Evolutionary conservation across 2,329 filamentous ascomycete species (phyloP).

Genomic region (Fusarium fracticaudum): DNA sequence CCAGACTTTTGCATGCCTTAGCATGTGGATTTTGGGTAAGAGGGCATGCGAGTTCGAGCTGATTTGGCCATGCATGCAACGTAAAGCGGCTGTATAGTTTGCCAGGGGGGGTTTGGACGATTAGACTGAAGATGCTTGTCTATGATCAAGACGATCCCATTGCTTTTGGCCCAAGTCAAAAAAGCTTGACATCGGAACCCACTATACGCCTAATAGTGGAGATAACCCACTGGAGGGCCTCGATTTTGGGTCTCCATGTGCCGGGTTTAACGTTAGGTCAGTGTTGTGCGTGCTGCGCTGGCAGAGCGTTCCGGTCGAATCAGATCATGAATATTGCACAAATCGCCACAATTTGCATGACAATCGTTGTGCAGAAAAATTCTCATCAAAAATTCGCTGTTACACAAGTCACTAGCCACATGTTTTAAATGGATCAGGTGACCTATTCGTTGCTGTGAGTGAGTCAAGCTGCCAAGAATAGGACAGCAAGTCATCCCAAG

Average conservation of each 20-base stretch:
- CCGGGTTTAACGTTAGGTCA: slow-evolving; percentile 6
- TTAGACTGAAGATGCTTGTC: not conserved
- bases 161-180: slow-evolving; percentile 12
- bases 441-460: not conserved
- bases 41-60: slow-evolving; percentile 26
- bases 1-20: slow-evolving; percentile 24
- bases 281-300: not conserved
- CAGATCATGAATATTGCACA: slow-evolving; percentile 1
- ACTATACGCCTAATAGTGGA: slow-evolving; percentile 24
- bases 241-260: slow-evolving; percentile 10
- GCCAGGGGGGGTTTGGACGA: not conserved
- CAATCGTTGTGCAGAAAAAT: slow-evolving; percentile 4
- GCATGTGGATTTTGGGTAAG: slow-evolving; percentile 10
- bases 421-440: slow-evolving; percentile 13
- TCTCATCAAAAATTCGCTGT: not conserved
- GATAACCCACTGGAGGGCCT: slow-evolving; percentile 21
- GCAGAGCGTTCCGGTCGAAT: slow-evolving; percentile 8
- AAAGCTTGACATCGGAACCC: slow-evolving; percentile 6
- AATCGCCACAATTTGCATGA: slow-evolving; percentile 22
- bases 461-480: slow-evolving; percentile 19
- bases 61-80: slow-evolving; percentile 26
- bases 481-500: not conserved
- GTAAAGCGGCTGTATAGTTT: slow-evolving; percentile 9
- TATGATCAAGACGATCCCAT: slow-evolving; percentile 6
- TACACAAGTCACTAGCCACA: slow-evolving; percentile 7